These are phyloP conservation scores for Fusarium chlamydosporum DNA, from an alignment of 2,329 filamentous ascomycete genomes.

Conservation along the genomic window DNA sequence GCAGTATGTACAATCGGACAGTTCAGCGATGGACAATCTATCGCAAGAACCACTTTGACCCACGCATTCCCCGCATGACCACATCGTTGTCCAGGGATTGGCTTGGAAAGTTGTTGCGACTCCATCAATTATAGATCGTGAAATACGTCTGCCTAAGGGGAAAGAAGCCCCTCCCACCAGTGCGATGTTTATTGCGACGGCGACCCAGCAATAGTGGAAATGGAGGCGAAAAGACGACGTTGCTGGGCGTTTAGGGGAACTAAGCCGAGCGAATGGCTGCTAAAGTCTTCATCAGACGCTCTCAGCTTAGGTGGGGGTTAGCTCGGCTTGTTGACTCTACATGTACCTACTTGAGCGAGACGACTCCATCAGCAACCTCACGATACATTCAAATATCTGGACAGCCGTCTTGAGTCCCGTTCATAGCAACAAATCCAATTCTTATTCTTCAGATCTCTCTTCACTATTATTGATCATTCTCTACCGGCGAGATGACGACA, in stretches of 20 bases:
- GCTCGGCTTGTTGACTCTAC: constrained; percentile 16
- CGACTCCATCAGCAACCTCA: constrained; percentile 1
- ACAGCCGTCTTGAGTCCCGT: constrained; percentile 1
- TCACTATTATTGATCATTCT: not conserved
- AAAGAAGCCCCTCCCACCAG: constrained; percentile 5
- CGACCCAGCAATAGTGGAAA: constrained; percentile 33
- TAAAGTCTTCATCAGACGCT: constrained; percentile 24
- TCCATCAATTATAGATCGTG: constrained; percentile 11
- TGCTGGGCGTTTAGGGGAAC: constrained; percentile 34
- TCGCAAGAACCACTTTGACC: constrained; percentile 19
- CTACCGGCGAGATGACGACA: constrained; percentile 43
- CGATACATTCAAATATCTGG: constrained; percentile 15
- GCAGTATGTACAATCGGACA: not conserved
- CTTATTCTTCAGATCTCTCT: too few relatives aligned
- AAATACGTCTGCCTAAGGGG: constrained; percentile 29
- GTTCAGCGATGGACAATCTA: not conserved
- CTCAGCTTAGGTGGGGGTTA: constrained; percentile 22
- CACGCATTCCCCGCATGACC: constrained; percentile 43
- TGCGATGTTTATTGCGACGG: constrained; percentile 20
- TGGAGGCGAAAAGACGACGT: constrained; percentile 27
- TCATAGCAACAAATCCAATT: constrained; percentile 14
- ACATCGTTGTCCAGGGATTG: constrained; percentile 28
- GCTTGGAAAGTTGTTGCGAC: constrained; percentile 9
- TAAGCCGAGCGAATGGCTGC: constrained; percentile 36
- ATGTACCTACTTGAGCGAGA: not conserved